These are phyloP conservation scores for Russula abietina DNA, from an alignment of 768 basidiomycete genomes.

Conservation along the genomic window DNA sequence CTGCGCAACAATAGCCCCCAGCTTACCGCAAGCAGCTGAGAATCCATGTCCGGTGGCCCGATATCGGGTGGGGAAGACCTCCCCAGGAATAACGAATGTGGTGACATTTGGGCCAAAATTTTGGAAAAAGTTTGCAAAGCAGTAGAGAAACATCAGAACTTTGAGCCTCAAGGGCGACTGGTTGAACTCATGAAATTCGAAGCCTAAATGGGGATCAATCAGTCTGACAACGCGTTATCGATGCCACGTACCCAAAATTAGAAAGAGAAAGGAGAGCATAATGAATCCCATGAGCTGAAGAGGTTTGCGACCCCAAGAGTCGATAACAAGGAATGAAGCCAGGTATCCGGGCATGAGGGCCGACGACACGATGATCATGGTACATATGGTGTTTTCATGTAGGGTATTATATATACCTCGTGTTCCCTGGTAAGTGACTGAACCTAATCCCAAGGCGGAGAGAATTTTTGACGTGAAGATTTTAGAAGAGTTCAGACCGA, in stretches of 20 bases:
- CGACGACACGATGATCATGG: conserved; percentile 65
- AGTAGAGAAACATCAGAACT: conserved; percentile 37
- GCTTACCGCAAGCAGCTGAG: conserved; percentile 41
- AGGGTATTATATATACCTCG: conserved; percentile 45
- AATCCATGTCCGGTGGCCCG: conserved; percentile 41
- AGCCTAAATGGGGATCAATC: conserved; percentile 24
- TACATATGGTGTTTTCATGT: conserved; percentile 61
- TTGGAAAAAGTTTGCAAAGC: conserved; percentile 40
- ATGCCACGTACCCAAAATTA: conserved; percentile 54
- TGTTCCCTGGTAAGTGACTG: conserved; percentile 33
- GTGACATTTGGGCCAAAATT: conserved; percentile 43
- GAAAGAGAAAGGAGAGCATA: conserved; percentile 58
- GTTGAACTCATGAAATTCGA: conserved; percentile 29
- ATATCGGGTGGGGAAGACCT: conserved; percentile 43
- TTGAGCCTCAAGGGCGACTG: conserved; percentile 27
- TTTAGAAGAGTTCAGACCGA: conserved; percentile 76
- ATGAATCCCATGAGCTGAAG: conserved; percentile 76
- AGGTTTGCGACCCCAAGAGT: conserved; percentile 74
- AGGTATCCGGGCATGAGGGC: conserved; percentile 83
- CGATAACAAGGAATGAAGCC: conserved; percentile 58
- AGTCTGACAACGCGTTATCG: neutral
- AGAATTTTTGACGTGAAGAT: conserved; percentile 52
- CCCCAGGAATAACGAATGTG: conserved; percentile 41
- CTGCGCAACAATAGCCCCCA: conserved; percentile 40
- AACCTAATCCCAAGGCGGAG: conserved; percentile 52